Conservation (phyloP, 179 eudicot species). For the Amaranthus tricolor region DNA sequence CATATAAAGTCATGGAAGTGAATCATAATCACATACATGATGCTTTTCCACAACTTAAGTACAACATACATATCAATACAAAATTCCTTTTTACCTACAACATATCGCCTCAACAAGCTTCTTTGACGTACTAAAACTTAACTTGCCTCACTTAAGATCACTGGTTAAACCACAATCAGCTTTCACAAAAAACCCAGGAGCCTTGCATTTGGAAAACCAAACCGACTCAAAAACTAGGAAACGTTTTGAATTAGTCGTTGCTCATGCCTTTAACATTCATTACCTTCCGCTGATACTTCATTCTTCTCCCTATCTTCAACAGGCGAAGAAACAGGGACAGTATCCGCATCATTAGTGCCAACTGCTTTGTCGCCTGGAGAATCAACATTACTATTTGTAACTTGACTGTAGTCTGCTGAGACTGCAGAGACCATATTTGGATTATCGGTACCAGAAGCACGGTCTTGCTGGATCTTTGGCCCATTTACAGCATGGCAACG, state of each 20-base stretch:
- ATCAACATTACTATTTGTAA: slow-evolving; percentile 19
- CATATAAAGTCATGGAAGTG: no score
- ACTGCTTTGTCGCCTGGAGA: slow-evolving; percentile 21
- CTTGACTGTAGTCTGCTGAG: slow-evolving; percentile 20
- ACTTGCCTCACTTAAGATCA: neutral
- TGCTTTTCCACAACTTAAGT: no score
- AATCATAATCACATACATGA: no score
- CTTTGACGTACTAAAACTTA: slow-evolving; percentile 14
- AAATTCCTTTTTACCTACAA: no score
- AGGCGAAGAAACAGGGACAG: slow-evolving; percentile 9
- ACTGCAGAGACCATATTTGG: slow-evolving; percentile 30
- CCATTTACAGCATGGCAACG: slow-evolving; percentile 84
- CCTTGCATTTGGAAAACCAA: neutral
- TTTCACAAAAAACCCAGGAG: slow-evolving; percentile 15
- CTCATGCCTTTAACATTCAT: slow-evolving; percentile 18
- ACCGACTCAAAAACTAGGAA: neutral
- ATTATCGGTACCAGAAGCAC: slow-evolving; percentile 29
- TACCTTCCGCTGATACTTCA: slow-evolving; percentile 4
- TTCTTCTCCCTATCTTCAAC: slow-evolving; percentile 16
- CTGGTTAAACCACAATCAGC: slow-evolving; percentile 7
- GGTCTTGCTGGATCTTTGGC: slow-evolving; percentile 48
- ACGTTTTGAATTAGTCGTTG: neutral
- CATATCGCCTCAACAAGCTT: neutral
- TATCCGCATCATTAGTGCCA: slow-evolving; percentile 5
- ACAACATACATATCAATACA: no score